Conservation (phyloP, 345 rosid genomes). For the Lumnitzera racemosa region DNA sequence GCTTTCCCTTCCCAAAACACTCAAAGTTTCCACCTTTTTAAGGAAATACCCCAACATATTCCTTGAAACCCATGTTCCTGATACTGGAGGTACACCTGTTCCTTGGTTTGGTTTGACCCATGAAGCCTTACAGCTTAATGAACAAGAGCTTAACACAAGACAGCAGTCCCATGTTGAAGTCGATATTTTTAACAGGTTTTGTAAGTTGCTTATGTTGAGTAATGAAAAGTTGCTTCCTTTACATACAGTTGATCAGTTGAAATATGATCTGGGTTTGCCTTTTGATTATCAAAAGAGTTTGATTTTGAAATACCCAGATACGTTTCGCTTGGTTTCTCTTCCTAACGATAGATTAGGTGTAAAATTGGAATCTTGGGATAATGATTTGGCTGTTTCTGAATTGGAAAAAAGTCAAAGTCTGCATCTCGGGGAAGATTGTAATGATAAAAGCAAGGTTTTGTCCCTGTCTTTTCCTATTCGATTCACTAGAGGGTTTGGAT, state of each 20-base stretch:
- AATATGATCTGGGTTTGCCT: slow-evolving; percentile 86
- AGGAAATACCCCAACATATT: slow-evolving; percentile 67
- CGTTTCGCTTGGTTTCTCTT: slow-evolving; percentile 42
- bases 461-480: slow-evolving; percentile 51
- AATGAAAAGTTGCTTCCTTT: slow-evolving; percentile 48
- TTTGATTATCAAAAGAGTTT: slow-evolving; percentile 37
- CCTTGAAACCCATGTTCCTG: slow-evolving; percentile 33
- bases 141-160: slow-evolving; percentile 24
- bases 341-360: slow-evolving; percentile 53
- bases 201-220: slow-evolving; percentile 76
- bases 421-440: slow-evolving; percentile 22
- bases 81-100: slow-evolving; percentile 73
- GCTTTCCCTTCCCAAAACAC: slow-evolving; percentile 51
- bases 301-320: slow-evolving; percentile 30
- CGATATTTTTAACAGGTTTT: slow-evolving; percentile 42
- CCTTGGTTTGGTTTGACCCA: slow-evolving; percentile 62
- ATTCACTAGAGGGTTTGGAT: slow-evolving; percentile 77
- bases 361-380: slow-evolving; percentile 49
- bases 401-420: slow-evolving; percentile 31
- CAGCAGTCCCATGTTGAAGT: slow-evolving; percentile 11
- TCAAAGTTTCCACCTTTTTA: slow-evolving; percentile 59
- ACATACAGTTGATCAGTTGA: slow-evolving; percentile 69
- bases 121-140: slow-evolving; percentile 37
- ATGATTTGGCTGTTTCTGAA: slow-evolving; percentile 48
- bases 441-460: slow-evolving; percentile 10